A percentile compares a stretch with the other conserved stretches of the same genome.
These are phyloP conservation scores for Protea cynaroides DNA, from an alignment of 164 flowering plant genomes.

Conservation along the genomic window DNA sequence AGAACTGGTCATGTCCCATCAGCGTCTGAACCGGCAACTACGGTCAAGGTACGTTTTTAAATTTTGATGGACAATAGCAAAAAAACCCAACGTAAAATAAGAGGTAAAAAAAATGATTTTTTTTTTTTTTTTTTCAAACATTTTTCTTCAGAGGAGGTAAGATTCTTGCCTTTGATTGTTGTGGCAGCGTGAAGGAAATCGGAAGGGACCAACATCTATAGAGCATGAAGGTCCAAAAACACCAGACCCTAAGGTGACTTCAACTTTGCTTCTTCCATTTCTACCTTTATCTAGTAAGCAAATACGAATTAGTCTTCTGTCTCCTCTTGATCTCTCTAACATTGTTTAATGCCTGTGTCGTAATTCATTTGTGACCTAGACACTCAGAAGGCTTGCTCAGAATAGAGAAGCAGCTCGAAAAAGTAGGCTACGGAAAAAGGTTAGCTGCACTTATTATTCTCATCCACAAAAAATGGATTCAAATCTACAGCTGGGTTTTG, in stretches of 20 bases:
- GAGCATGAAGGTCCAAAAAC: slow-evolving; percentile 92
- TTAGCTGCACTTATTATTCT: slow-evolving; percentile 7
- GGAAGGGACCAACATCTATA: slow-evolving; percentile 68
- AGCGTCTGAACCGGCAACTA: slow-evolving; percentile 44
- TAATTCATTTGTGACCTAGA: slow-evolving; percentile 35
- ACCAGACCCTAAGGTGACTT: slow-evolving; percentile 79
- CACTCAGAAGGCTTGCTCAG: slow-evolving; percentile 97
- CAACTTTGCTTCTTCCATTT: not conserved
- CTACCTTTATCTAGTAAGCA: not conserved
- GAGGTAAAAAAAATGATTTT: not conserved
- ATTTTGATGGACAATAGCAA: no score
- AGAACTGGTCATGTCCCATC: slow-evolving; percentile 40
- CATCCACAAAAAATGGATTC: not conserved
- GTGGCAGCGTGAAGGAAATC: slow-evolving; percentile 64
- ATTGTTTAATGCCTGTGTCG: not conserved
- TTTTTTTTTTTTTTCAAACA: not conserved
- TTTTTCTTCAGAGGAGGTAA: not conserved
- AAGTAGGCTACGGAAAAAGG: slow-evolving; percentile 99
- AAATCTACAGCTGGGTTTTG: not conserved
- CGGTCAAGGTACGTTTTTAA: slow-evolving; percentile 42
- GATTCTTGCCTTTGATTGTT: slow-evolving; percentile 1
- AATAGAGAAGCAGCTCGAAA: slow-evolving; percentile 99
- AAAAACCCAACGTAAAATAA: no score
- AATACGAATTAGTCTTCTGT: not conserved
- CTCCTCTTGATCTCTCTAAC: not conserved